Evolutionary conservation across 495 filamentous ascomycete species (phyloP).

Genomic region (Bryoglossum gracile): DNA sequence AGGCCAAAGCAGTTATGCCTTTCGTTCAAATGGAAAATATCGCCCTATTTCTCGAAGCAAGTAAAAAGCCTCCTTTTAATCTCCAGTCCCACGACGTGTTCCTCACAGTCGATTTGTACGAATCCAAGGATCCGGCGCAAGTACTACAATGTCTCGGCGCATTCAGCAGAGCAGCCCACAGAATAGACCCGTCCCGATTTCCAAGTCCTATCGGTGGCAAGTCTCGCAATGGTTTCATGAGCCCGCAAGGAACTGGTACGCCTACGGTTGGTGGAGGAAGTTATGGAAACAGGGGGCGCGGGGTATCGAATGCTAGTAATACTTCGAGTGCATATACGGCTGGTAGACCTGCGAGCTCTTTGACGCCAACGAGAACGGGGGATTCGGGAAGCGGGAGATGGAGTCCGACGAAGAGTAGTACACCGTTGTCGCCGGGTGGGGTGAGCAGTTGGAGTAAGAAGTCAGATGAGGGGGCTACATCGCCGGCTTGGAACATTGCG

Average conservation of each 20-base stretch:
- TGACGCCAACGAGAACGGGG: constrained; percentile 39
- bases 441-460: constrained; percentile 90
- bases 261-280: constrained; percentile 34
- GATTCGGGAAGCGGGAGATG: constrained; percentile 46
- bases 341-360: constrained; percentile 26
- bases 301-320: constrained; percentile 62
- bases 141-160: constrained; percentile 89
- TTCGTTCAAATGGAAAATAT: constrained; percentile 99
- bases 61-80: constrained; percentile 73
- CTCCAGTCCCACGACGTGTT: constrained; percentile 93
- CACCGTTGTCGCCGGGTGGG: constrained; percentile 23
- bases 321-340: constrained; percentile 43
- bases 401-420: constrained; percentile 54
- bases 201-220: constrained; percentile 63
- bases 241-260: constrained; percentile 57
- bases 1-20: constrained; percentile 55
- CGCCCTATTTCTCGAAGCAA: constrained; percentile 86
- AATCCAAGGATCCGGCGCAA: constrained; percentile 93
- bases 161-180: constrained; percentile 81
- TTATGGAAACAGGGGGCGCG: constrained; percentile 44
- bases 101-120: constrained; percentile 94
- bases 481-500: constrained; percentile 96
- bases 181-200: constrained; percentile 66
- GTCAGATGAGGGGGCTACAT: constrained; percentile 68
- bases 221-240: constrained; percentile 53